A percentile compares a stretch with the other conserved stretches of the same genome.
phyloP scores from a whole-genome alignment of 805 yeast species.

The Saccharomycopsis selenospora region DNA sequence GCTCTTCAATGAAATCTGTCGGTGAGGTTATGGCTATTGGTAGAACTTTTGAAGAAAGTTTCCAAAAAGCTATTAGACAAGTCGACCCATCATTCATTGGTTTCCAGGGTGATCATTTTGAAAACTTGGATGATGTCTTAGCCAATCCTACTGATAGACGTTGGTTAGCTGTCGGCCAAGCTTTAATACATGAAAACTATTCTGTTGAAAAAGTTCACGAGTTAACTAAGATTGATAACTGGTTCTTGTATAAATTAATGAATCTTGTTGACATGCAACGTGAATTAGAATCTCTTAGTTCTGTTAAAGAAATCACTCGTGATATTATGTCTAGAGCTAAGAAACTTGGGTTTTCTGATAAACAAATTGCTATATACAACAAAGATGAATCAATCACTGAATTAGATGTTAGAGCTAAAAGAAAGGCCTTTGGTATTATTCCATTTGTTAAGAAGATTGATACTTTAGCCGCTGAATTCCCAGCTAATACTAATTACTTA shows the following conservation, averaged over 20 bases:
- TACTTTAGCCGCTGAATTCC: constrained; percentile 97
- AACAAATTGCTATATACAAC: constrained; percentile 78
- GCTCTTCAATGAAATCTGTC: constrained; percentile 96
- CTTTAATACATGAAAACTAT: constrained; percentile 83
- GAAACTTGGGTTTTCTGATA: constrained; percentile 91
- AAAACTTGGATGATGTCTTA: constrained; percentile 68
- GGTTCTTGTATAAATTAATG: constrained; percentile 91
- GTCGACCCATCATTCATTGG: constrained; percentile 88
- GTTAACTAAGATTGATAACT: constrained; percentile 84
- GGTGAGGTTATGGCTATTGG: constrained; percentile 99
- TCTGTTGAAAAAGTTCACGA: constrained; percentile 90
- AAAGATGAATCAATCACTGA: constrained; percentile 49
- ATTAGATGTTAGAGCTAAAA: constrained; percentile 70
- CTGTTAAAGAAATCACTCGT: constrained; percentile 51
- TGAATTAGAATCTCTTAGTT: constrained; percentile 60
- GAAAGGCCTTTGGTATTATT: constrained; percentile 71
- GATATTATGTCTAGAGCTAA: constrained; percentile 75
- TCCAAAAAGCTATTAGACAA: constrained; percentile 96
- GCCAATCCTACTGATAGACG: constrained; percentile 91
- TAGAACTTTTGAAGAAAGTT: constrained; percentile 93
- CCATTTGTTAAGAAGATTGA: constrained; percentile 97
- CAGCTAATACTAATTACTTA: constrained; percentile 91
- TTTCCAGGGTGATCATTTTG: constrained; percentile 77
- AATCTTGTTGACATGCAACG: constrained; percentile 88
- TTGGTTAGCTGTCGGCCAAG: constrained; percentile 98